Evolutionary conservation across 2,329 filamentous ascomycete species (phyloP).

Genomic region (Fusarium illudens): DNA sequence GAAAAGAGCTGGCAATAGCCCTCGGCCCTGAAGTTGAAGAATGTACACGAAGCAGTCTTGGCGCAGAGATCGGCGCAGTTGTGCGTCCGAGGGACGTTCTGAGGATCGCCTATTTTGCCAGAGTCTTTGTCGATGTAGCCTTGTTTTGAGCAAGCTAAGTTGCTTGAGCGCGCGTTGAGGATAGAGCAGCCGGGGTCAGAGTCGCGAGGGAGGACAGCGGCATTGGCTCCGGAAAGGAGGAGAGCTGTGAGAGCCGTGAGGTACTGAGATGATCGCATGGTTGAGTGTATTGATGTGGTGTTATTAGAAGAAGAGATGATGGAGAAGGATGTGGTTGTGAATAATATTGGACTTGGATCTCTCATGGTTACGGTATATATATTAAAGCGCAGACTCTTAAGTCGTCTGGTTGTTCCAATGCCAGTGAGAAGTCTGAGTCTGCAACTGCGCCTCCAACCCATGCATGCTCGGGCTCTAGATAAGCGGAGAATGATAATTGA

Average conservation of each 20-base stretch:
- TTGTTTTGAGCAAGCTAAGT: background rate
- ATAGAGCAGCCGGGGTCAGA: background rate
- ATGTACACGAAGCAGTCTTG: background rate
- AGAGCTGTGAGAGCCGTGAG: background rate
- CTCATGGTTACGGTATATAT: background rate
- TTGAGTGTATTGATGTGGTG: background rate
- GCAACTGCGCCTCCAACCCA: background rate
- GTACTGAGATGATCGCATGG: background rate
- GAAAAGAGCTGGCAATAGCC: background rate
- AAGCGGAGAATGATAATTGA: background rate
- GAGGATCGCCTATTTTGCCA: background rate
- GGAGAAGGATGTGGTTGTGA: background rate
- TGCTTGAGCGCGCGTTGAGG: background rate
- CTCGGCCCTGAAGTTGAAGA: background rate
- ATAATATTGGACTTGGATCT: background rate
- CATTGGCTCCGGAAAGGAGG: background rate
- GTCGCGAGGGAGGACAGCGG: background rate
- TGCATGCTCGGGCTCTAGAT: background rate
- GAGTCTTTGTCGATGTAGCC: background rate
- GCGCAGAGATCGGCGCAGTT: background rate
- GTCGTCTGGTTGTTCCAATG: background rate
- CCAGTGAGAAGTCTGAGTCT: background rate
- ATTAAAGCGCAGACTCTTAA: background rate
- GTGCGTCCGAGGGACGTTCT: background rate
- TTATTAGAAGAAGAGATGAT: too few relatives aligned